Conservation (phyloP, 208 protist genomes). For the Leishmania major region DNA sequence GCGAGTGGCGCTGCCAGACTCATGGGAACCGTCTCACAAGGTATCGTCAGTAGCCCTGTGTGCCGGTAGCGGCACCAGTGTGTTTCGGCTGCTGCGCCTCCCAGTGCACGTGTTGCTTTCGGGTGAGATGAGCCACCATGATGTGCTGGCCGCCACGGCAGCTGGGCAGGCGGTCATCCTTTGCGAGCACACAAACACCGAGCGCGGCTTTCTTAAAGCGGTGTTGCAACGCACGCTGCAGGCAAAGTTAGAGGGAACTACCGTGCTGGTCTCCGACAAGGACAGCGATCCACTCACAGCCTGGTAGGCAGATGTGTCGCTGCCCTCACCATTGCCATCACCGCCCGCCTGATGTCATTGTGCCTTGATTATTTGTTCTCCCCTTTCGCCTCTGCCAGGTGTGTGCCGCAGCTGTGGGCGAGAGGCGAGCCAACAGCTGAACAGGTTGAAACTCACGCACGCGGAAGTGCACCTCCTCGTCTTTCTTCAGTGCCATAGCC, state of each 20-base stretch:
- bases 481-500: neutral
- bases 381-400: neutral
- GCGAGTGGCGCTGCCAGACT: slow-evolving; percentile 71
- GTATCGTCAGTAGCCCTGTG: slow-evolving; percentile 83
- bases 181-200: slow-evolving; percentile 93
- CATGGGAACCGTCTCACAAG: slow-evolving; percentile 36
- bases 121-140: slow-evolving; percentile 95
- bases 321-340: neutral
- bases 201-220: slow-evolving; percentile 83
- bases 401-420: slow-evolving; percentile 3
- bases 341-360: neutral
- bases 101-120: slow-evolving; percentile 78
- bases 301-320: slow-evolving; percentile 40
- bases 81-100: slow-evolving; percentile 60
- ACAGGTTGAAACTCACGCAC: neutral
- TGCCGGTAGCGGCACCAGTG: slow-evolving; percentile 82
- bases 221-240: slow-evolving; percentile 56
- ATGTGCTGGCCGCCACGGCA: slow-evolving; percentile 87
- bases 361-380: neutral
- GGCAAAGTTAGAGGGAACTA: slow-evolving; percentile 45
- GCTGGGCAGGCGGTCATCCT: slow-evolving; percentile 84
- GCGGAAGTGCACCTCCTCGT: neutral
- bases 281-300: slow-evolving; percentile 79
- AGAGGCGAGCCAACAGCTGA: neutral
- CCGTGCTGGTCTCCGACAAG: slow-evolving; percentile 52